Conservation (phyloP, 768 basidiomycete genomes). For the Vararia minispora region DNA sequence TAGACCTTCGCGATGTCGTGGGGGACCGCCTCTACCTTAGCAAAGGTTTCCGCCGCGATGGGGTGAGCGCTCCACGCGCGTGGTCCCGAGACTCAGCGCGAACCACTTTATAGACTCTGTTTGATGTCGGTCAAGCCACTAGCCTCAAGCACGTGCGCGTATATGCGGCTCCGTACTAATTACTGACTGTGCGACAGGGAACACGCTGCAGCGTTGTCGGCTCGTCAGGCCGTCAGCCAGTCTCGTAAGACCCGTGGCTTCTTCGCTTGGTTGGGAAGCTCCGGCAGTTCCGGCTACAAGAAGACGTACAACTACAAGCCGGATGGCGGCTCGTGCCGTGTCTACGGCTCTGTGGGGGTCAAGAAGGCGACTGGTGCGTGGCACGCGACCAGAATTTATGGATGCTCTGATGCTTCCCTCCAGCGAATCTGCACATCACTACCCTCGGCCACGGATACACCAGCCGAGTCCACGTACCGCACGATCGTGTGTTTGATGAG, state of each 20-base stretch:
- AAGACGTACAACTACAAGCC: constrained; percentile 64
- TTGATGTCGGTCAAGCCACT: constrained; percentile 76
- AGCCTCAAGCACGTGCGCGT: constrained; percentile 34
- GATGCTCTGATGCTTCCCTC: neutral
- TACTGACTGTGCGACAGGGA: constrained; percentile 27
- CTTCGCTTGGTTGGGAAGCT: constrained; percentile 45
- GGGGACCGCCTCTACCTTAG: constrained; percentile 86
- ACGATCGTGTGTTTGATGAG: constrained; percentile 48
- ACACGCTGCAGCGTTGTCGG: constrained; percentile 57
- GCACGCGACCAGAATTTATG: neutral
- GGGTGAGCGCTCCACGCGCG: constrained; percentile 34
- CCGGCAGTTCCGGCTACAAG: constrained; percentile 36
- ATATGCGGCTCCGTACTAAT: constrained; percentile 13
- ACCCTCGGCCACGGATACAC: constrained; percentile 92
- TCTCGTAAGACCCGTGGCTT: constrained; percentile 68
- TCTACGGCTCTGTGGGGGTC: constrained; percentile 72
- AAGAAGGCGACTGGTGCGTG: constrained; percentile 79
- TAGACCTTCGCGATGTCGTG: constrained; percentile 88
- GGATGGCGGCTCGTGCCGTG: constrained; percentile 71
- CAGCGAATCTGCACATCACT: constrained; percentile 89
- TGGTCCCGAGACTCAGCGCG: neutral
- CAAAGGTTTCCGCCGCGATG: constrained; percentile 72
- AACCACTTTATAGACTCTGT: constrained; percentile 42
- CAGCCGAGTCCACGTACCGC: constrained; percentile 79
- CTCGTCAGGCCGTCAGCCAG: constrained; percentile 56